Base-by-base conservation (phyloP, 768 basidiomycete genomes). In the Phylloporus scabripes region DNA sequence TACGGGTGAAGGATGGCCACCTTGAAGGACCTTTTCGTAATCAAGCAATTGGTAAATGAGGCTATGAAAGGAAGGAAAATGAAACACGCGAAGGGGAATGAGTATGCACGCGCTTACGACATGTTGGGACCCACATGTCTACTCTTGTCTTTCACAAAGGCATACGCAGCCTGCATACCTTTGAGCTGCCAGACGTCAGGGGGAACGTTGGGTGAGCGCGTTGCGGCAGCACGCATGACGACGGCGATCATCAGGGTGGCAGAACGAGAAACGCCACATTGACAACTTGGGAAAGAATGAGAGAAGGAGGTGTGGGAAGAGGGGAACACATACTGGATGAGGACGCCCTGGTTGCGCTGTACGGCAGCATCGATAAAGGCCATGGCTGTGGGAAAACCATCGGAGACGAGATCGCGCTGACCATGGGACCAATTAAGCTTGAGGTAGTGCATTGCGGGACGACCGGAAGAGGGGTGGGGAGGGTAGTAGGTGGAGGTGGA, bases 351-450 rank as follows among this genome's bases (percentile, higher is more conserved):
- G 46, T 82, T 82, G 56, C 86, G 82, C 46, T 77, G 74, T 46
- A 91, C 67, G 41, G 87, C 84, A 29, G 80, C 78, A 64, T 93
- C 92, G 49, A 86, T 78, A 54, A 92, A 94, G 17, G 77, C 67
- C 81, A 93, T 90, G 5, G 85, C 92, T 7, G 73, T 76, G 44
- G 81, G 80, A 68, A 93, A 92, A 42, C 90, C 91, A 34, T 79
- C 70, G 2, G 80, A 68, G 56, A 92, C 89, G 33, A 95, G 80
- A 64, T 95, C 86, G 48, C 86, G 77, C 69, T 94, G 89, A n/a
- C 92, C 92, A 63, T 95, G 92, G 20, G 90, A 92, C 93, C 92
- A 95, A 45, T 78, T 77, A 23, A 94, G 79, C 66, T 91, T 92
- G 68, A 92, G 83, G 63, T 94, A 93, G 66, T 91, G 81, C 77